These are phyloP conservation scores for Anaeromyces robustus DNA, from an alignment of 192 early-diverging fungal genomes.

Conservation along the genomic window DNA sequence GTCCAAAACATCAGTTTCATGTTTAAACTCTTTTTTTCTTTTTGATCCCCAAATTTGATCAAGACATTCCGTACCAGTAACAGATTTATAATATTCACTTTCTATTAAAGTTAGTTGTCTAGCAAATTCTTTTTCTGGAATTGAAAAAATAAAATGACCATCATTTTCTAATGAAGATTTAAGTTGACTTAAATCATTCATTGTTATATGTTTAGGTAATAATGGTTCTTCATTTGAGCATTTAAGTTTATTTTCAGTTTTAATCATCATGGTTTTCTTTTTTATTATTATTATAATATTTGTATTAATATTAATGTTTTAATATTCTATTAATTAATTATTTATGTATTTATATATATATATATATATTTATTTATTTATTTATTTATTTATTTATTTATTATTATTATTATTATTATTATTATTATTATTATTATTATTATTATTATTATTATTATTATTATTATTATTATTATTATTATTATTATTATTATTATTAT, in stretches of 20 bases:
- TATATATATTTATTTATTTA: too few species aligned
- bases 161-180: not conserved
- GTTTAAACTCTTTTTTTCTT: not conserved
- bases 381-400: too few species aligned
- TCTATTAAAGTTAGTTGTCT: conserved; percentile 32
- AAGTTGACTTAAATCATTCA: not conserved
- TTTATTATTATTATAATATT: too few species aligned
- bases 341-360: too few species aligned
- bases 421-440: too few species aligned
- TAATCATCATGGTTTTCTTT: too few species aligned
- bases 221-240: not conserved
- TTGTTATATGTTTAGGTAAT: not conserved
- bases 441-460: too few species aligned
- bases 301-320: too few species aligned
- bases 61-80: conserved; percentile 28
- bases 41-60: conserved; percentile 38
- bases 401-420: too few species aligned
- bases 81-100: conserved; percentile 17
- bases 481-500: too few species aligned
- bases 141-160: not conserved
- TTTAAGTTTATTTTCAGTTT: not conserved
- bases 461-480: too few species aligned
- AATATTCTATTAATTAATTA: too few species aligned
- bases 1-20: not conserved
- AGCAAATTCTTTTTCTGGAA: conserved; percentile 22